Base-by-base conservation (phyloP, 768 basidiomycete genomes). In the Pleurotus tuoliensis region DNA sequence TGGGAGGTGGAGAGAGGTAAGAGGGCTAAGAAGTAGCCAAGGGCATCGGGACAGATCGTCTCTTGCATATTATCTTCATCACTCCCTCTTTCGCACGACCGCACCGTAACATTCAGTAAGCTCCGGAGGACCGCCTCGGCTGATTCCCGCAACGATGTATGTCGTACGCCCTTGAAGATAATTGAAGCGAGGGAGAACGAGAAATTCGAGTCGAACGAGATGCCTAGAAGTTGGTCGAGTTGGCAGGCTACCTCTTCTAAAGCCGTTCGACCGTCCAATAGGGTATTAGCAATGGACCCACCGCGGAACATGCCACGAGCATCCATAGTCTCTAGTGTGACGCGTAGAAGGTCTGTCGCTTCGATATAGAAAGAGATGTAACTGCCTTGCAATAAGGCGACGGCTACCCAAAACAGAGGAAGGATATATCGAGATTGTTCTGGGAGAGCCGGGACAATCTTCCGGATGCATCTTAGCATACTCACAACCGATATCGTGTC, bases 381-480 rank as follows among this genome's bases (percentile, higher is more conserved):
- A 46, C 87, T 86, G 13, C 87, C 83, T 69, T 95, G 86, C 15
- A 96, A 77, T 18, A 96, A 78, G 27, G 88, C 86, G 22, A 96
- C 86, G 1, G 88, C 90, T 5, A 95, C 74, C 94, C 94, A 97
- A 71, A 96, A 93, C 18, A 95, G 74, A 51, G 82, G 81, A 18
- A 78, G 71, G 5, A 90, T 73, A 67, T 92, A 94, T 54, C 90
- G 78, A 34, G 90, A 92, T 38, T 83, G 79, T 34, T 78, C 74
- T 0, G 81, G 73, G 9, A 94, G 76, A 4, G 84, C 86, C 8
- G 88, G 88, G 4, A 92, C 81, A 48, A 94, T 78, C 63, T 84
- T 85, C 66, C 82, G 82, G 63, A 96, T 82, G 71, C 92, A 94
- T 51, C 91, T 83, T 22, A 96, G 80, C 88, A 97, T 96, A 71